phyloP scores from a whole-genome alignment of 179 eudicot genomes.

The Beta lomatogona region DNA sequence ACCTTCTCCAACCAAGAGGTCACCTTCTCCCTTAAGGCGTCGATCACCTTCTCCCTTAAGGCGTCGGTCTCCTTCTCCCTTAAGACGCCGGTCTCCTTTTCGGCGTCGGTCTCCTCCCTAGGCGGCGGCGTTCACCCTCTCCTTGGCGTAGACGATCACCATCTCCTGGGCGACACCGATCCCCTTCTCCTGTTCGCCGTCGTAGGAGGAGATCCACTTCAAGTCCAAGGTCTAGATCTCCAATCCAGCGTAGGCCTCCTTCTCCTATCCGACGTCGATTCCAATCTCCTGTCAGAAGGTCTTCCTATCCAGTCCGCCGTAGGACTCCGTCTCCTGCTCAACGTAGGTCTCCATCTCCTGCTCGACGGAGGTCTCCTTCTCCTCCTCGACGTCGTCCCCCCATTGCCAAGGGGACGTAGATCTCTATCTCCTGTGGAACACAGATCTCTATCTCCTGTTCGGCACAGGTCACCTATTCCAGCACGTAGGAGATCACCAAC shows the following conservation, averaged over 20 bases:
- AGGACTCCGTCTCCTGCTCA: slow-evolving; percentile 60
- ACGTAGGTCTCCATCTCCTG: slow-evolving; percentile 27
- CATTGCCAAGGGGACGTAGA: slow-evolving; percentile 30
- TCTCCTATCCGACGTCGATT: slow-evolving; percentile 39
- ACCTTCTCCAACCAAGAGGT: slow-evolving; percentile 45
- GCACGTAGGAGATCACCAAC: slow-evolving; percentile 49
- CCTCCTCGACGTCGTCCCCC: slow-evolving; percentile 15
- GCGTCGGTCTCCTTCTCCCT: slow-evolving; percentile 49
- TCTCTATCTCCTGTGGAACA: slow-evolving; percentile 23
- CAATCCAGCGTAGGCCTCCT: slow-evolving; percentile 52
- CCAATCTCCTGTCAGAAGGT: slow-evolving; percentile 32
- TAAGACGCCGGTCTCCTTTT: slow-evolving; percentile 39
- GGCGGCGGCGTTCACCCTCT: slow-evolving; percentile 40
- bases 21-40: slow-evolving; percentile 54
- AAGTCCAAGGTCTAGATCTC: slow-evolving; percentile 38
- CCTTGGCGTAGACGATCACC: slow-evolving; percentile 45
- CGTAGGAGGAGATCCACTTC: slow-evolving; percentile 20
- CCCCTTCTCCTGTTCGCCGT: slow-evolving; percentile 43
- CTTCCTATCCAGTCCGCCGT: slow-evolving; percentile 48
- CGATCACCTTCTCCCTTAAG: slow-evolving; percentile 51
- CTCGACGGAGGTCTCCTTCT: slow-evolving; percentile 35
- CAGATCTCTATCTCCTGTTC: slow-evolving; percentile 39
- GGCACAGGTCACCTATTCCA: slow-evolving; percentile 40
- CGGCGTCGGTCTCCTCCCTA: slow-evolving; percentile 31
- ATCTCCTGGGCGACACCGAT: slow-evolving; percentile 43